Evolutionary conservation across 805 yeast genomes (phyloP).

Genomic region (Ogataea trehaloabstinens): DNA sequence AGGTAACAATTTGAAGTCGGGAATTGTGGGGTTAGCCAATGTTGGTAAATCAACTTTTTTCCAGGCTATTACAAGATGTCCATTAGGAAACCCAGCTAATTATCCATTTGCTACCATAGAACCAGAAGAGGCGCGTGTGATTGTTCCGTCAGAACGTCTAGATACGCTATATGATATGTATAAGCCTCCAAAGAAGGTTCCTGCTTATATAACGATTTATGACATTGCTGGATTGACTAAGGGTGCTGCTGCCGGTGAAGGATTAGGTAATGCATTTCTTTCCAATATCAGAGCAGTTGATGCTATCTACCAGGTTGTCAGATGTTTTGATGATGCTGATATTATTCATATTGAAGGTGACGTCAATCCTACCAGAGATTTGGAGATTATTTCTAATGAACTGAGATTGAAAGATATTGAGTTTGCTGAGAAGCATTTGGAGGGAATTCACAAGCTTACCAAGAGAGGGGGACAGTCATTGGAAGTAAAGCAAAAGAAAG

Average conservation of each 20-base stretch:
- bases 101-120: slow-evolving; percentile 98
- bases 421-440: slow-evolving; percentile 65
- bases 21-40: slow-evolving; percentile 93
- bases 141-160: slow-evolving; percentile 87
- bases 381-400: slow-evolving; percentile 88
- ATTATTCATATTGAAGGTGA: slow-evolving; percentile 96
- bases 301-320: slow-evolving; percentile 95
- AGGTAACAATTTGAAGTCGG: slow-evolving; percentile 50
- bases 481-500: slow-evolving; percentile 62
- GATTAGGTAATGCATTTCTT: slow-evolving; percentile 96
- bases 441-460: slow-evolving; percentile 53
- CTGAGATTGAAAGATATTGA: slow-evolving; percentile 95
- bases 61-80: slow-evolving; percentile 93
- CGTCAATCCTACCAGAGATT: slow-evolving; percentile 92
- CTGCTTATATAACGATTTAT: slow-evolving; percentile 88
- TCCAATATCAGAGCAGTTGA: slow-evolving; percentile 97
- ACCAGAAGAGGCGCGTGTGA: slow-evolving; percentile 96
- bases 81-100: slow-evolving; percentile 94
- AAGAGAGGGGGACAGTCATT: slow-evolving; percentile 64
- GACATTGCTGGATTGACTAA: slow-evolving; percentile 98
- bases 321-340: slow-evolving; percentile 97
- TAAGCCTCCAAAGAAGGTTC: slow-evolving; percentile 81
- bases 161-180: slow-evolving; percentile 73
- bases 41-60: slow-evolving; percentile 97
- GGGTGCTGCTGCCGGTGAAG: slow-evolving; percentile 96